Evolutionary conservation across 2,329 filamentous ascomycete genomes (phyloP).

Genomic region (Phaeosphaeriaceae sp.): DNA sequence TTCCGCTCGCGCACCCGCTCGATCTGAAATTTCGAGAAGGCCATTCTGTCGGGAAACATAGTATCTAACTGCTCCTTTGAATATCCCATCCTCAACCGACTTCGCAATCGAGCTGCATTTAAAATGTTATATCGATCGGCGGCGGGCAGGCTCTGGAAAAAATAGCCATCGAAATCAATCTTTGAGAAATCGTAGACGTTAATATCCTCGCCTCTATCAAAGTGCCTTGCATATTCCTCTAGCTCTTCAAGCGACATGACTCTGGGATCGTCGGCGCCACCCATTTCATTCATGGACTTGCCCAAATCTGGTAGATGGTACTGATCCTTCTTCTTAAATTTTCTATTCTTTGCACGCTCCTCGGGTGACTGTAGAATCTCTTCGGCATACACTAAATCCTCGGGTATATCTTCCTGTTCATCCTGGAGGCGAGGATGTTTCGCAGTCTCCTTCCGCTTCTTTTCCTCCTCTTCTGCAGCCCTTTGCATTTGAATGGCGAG

Average conservation of each 20-base stretch:
- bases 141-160: constrained; percentile 89
- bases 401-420: constrained; percentile 74
- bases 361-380: constrained; percentile 81
- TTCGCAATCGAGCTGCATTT: constrained; percentile 88
- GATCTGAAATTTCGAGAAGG: constrained; percentile 94
- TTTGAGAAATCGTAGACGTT: constrained; percentile 91
- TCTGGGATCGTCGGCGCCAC: constrained; percentile 85
- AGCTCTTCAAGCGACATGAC: constrained; percentile 97
- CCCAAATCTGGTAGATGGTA: constrained; percentile 93
- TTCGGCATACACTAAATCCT: constrained; percentile 85
- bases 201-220: constrained; percentile 90
- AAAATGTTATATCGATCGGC: constrained; percentile 96
- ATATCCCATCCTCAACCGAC: constrained; percentile 90
- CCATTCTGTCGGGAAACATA: constrained; percentile 99
- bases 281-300: constrained; percentile 80
- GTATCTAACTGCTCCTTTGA: constrained; percentile 94
- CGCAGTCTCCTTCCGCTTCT: constrained; percentile 62
- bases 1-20: constrained; percentile 92
- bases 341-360: constrained; percentile 75
- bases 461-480: constrained; percentile 81
- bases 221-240: constrained; percentile 91
- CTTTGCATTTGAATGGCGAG: constrained; percentile 94
- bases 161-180: constrained; percentile 95
- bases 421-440: constrained; percentile 51
- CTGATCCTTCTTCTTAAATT: constrained; percentile 89